Percentiles rank a stretch among this genome's conserved stretches.
phyloP scores from a whole-genome alignment of 352 stramenopile genomes.

The Thraustotheca clavata region DNA sequence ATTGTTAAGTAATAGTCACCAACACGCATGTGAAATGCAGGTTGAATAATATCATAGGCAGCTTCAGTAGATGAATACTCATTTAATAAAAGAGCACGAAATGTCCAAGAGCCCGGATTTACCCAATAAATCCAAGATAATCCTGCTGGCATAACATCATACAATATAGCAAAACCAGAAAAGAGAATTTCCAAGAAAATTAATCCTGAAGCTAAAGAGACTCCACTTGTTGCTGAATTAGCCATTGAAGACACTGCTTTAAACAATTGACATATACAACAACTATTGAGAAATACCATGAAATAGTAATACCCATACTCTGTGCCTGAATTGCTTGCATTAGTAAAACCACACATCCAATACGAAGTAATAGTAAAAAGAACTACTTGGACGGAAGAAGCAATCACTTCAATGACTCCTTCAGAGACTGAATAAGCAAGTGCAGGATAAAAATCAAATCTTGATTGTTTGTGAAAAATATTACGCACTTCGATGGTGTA shows the following conservation, averaged over 20 bases:
- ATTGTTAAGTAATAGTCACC: conserved; percentile 17
- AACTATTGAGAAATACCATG: conserved; percentile 14
- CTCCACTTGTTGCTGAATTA: background rate
- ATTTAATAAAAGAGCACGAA: conserved; percentile 14
- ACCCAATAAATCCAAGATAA: conserved; percentile 22
- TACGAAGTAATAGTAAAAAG: conserved; percentile 18
- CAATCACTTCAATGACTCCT: background rate
- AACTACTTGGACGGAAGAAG: background rate
- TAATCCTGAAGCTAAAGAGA: conserved; percentile 1
- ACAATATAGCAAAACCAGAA: conserved; percentile 4
- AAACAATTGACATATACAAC: conserved; percentile 3
- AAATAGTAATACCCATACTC: conserved; percentile 5
- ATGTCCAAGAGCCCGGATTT: conserved; percentile 16
- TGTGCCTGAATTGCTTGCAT: background rate
- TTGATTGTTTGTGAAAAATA: conserved; percentile 19
- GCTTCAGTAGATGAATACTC: conserved; percentile 1
- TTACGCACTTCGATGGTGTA: conserved; percentile 18
- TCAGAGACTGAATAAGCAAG: conserved; percentile 3
- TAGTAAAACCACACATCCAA: conserved; percentile 19
- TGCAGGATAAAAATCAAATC: conserved; percentile 10
- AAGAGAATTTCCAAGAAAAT: conserved; percentile 21
- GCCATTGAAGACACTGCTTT: conserved; percentile 10
- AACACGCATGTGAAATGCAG: background rate
- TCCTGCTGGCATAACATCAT: conserved; percentile 1
- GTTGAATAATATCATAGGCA: conserved; percentile 2